phyloP scores from a whole-genome alignment of 179 eudicot genomes.

The Actinidia arguta region DNA sequence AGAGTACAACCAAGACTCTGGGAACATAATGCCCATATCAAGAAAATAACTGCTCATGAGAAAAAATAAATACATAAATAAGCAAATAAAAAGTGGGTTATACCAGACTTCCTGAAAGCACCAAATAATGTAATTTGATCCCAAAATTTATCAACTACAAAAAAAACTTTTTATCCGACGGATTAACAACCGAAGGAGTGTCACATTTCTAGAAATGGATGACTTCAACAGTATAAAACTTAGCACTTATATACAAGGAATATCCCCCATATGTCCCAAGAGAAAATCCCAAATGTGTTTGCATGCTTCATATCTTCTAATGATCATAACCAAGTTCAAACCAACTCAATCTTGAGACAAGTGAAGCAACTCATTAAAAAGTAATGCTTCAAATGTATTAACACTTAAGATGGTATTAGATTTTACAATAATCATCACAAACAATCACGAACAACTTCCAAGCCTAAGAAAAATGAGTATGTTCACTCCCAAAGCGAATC shows the following conservation, averaged over 20 bases:
- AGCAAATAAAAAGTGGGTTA: background rate
- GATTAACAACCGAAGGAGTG: background rate
- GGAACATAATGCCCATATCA: constrained; percentile 95
- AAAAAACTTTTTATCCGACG: background rate
- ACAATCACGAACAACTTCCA: constrained; percentile 13
- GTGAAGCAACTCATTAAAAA: background rate
- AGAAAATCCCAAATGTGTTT: background rate
- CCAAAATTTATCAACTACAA: background rate
- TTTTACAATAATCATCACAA: background rate
- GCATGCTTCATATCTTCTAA: background rate
- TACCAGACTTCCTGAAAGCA: background rate
- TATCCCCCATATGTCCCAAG: background rate
- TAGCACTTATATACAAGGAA: background rate
- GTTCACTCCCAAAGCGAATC: background rate
- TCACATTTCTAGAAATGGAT: background rate
- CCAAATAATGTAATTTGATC: constrained; percentile 9
- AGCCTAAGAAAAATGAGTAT: background rate
- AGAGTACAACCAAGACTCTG: constrained; percentile 78
- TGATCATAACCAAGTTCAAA: constrained; percentile 6
- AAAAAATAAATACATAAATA: background rate
- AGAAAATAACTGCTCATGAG: constrained; percentile 62
- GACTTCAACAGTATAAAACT: background rate
- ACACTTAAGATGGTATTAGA: background rate
- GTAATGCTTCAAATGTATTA: background rate
- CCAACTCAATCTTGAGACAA: constrained; percentile 1